Conservation (phyloP, 441 rosid genomes). For the Erodium trifolium region DNA sequence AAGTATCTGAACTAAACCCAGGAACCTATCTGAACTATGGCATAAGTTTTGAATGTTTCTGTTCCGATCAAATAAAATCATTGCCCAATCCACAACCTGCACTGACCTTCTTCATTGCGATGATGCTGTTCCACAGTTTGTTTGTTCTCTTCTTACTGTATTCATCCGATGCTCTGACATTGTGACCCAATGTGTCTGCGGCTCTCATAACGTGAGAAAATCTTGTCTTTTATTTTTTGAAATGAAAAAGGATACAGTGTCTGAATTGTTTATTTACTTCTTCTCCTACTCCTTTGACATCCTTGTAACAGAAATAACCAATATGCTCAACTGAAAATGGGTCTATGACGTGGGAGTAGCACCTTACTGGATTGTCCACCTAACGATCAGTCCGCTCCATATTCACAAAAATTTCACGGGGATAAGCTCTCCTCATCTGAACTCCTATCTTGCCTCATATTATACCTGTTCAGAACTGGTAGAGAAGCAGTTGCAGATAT, state of each 20-base stretch:
- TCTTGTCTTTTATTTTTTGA: too few species aligned
- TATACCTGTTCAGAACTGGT: slow-evolving; percentile 74
- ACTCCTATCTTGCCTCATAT: slow-evolving; percentile 52
- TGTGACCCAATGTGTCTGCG: not conserved
- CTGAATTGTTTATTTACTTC: not conserved
- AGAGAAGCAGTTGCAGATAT: slow-evolving; percentile 66
- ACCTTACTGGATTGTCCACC: slow-evolving; percentile 11
- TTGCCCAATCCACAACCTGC: not conserved
- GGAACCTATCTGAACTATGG: slow-evolving; percentile 23
- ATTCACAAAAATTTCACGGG: slow-evolving; percentile 37
- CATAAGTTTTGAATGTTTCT: slow-evolving; percentile 13
- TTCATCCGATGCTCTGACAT: not conserved
- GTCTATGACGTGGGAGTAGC: not conserved
- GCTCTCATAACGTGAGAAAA: too few species aligned
- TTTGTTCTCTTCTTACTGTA: not conserved
- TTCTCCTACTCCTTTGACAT: slow-evolving; percentile 15
- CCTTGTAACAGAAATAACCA: slow-evolving; percentile 12
- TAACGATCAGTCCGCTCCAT: slow-evolving; percentile 9
- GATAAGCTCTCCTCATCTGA: slow-evolving; percentile 81
- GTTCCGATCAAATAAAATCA: not conserved
- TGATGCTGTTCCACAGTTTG: not conserved
- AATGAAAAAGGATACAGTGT: too few species aligned
- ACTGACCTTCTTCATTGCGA: not conserved
- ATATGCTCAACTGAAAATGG: slow-evolving; percentile 19
- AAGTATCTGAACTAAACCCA: slow-evolving; percentile 24